phyloP scores from a whole-genome alignment of 148 eudicot species.

The Gaultheria prostrata region DNA sequence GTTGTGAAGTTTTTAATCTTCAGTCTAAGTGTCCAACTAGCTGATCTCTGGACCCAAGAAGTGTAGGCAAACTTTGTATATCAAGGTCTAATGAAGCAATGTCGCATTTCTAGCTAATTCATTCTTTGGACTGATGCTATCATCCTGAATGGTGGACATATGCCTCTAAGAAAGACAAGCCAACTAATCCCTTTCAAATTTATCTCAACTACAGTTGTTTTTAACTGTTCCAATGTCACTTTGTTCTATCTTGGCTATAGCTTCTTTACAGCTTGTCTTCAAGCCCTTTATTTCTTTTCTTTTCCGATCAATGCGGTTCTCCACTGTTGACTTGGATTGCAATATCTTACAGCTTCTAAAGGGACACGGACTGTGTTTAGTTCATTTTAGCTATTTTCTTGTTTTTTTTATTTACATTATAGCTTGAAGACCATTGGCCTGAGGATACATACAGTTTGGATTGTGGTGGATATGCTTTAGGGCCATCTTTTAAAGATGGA shows the following conservation, averaged over 20 bases:
- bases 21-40: neutral
- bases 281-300: conserved; percentile 4
- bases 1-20: neutral
- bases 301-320: neutral
- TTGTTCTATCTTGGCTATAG: neutral
- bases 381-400: too few relatives aligned
- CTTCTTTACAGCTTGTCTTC: conserved; percentile 5
- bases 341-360: neutral
- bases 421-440: too few relatives aligned
- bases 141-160: neutral
- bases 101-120: neutral
- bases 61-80: neutral
- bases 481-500: too few relatives aligned
- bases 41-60: neutral
- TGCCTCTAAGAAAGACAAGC: neutral
- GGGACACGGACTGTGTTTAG: too few relatives aligned
- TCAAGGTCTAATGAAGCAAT: neutral
- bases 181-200: neutral
- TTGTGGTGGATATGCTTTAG: too few relatives aligned
- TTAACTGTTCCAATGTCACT: neutral
- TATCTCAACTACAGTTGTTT: neutral
- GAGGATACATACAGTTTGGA: too few relatives aligned
- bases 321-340: neutral
- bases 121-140: neutral
- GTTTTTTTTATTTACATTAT: too few relatives aligned